Percentiles rank a stretch among this genome's conserved stretches.
Conservation (phyloP, 768 basidiomycete species). For the Trichaptum fuscoviolaceum region DNA sequence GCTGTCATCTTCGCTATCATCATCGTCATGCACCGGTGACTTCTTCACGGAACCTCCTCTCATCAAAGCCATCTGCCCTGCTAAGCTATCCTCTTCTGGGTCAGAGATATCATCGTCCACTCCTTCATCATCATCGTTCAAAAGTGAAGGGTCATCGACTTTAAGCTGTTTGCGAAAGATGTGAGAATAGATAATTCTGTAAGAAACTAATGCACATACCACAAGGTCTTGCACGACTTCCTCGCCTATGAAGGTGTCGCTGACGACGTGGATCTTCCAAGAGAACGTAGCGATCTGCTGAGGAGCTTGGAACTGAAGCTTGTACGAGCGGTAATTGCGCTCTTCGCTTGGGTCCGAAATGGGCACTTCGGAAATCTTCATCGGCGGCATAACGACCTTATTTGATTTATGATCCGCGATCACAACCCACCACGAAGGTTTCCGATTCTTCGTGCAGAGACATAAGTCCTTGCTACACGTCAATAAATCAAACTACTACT, state of each 20-base stretch:
- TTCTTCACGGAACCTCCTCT: slow-evolving; percentile 84
- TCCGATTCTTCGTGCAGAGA: slow-evolving; percentile 55
- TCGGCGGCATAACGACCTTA: slow-evolving; percentile 81
- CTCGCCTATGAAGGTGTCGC: slow-evolving; percentile 86
- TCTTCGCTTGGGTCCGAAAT: slow-evolving; percentile 41
- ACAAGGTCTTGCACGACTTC: slow-evolving; percentile 66
- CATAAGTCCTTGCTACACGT: neutral
- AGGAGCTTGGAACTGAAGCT: slow-evolving; percentile 93
- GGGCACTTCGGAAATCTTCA: slow-evolving; percentile 78
- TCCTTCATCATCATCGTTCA: slow-evolving; percentile 50
- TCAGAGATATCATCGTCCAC: slow-evolving; percentile 95
- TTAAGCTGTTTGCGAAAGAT: slow-evolving; percentile 51
- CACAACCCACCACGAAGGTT: slow-evolving; percentile 89
- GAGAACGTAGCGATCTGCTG: slow-evolving; percentile 77
- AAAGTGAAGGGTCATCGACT: slow-evolving; percentile 68
- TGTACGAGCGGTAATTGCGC: slow-evolving; percentile 74
- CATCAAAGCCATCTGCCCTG: slow-evolving; percentile 98
- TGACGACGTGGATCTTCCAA: slow-evolving; percentile 82
- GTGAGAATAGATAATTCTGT: slow-evolving; percentile 11
- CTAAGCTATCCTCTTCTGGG: slow-evolving; percentile 93
- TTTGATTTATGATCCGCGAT: slow-evolving; percentile 84
- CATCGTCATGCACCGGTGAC: slow-evolving; percentile 36
- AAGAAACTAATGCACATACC: slow-evolving; percentile 39
- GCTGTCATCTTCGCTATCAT: slow-evolving; percentile 46
- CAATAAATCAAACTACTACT: slow-evolving; percentile 21